Conservation (phyloP, 2,329 filamentous ascomycete species). For the Pleoardoris graminearum region DNA sequence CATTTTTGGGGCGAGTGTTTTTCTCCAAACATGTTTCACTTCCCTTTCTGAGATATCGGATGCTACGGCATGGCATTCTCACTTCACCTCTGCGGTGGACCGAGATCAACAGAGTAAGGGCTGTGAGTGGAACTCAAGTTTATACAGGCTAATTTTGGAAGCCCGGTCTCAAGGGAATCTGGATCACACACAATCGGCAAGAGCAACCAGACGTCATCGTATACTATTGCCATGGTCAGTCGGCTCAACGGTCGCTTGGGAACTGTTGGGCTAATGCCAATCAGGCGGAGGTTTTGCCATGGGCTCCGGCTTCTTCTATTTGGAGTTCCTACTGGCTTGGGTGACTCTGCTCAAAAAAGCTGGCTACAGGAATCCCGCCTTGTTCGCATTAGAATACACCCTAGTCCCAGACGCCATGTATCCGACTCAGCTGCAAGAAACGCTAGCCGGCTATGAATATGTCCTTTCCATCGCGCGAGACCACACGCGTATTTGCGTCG, state of each 20-base stretch:
- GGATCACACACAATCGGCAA: constrained; percentile 66
- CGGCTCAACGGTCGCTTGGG: constrained; percentile 17
- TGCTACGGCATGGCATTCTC: constrained; percentile 71
- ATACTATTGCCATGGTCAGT: constrained; percentile 75
- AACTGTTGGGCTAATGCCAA: constrained; percentile 17
- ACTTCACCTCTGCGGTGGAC: constrained; percentile 66
- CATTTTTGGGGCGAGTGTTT: constrained; percentile 72
- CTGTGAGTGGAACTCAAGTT: no score
- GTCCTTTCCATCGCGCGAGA: constrained; percentile 63
- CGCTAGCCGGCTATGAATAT: constrained; percentile 70
- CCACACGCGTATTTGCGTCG: constrained; percentile 67
- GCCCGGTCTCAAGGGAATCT: constrained; percentile 65
- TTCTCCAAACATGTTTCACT: constrained; percentile 73
- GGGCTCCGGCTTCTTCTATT: constrained; percentile 81
- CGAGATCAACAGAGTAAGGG: constrained; percentile 58
- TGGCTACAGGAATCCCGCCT: constrained; percentile 73
- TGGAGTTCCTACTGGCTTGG: constrained; percentile 77
- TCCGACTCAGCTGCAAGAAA: constrained; percentile 73
- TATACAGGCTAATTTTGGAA: constrained; percentile 22
- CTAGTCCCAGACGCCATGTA: constrained; percentile 75
- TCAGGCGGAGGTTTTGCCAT: constrained; percentile 79
- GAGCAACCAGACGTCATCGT: constrained; percentile 73
- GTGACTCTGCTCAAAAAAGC: constrained; percentile 64
- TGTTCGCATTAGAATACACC: constrained; percentile 80
- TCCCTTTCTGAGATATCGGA: constrained; percentile 74